Evolutionary conservation across 73 alveolate genomes (phyloP), one percentile per base, ranked within the genome.

Genomic region (Paramecium sonneborni): DNA sequence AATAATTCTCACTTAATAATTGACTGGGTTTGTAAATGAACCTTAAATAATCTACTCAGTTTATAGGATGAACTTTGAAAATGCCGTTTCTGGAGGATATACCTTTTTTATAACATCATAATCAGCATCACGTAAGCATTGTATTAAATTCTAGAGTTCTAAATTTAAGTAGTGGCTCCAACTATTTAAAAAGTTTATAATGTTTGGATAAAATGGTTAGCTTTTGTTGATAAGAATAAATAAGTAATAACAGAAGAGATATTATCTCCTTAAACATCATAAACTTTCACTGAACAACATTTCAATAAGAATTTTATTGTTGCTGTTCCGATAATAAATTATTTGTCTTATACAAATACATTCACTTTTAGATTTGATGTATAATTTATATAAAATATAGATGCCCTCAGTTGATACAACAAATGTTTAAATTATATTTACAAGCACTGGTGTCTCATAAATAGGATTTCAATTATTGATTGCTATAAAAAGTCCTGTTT

Each of bases 181-280:
- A 62, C 84, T 14, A 26, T 32, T 3, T 62, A 62, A 62, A 62
- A 32, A 62, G 18, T 62, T 15, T 62, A 62, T 5, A 62, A 62
- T 62, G 84, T 62, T 26, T 62, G 39, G 44, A 62, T 62, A 23
- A 62, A 62, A 62, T 62, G 84, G 84, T 62, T 62, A 12, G 84
- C 84, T 12, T 62, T 62, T 62, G 44, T 26, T 8, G 84, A 62
- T 62, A 21, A 26, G 6, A 32, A 32, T 30, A 62, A 62, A 62
- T 32, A 62, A 26, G 44, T 26, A 0, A 62, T 62, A 26, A 12
- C 48, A 6, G 84, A 62, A 12, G 84, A 62, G 30, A 30, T 62
- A 1, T 3, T 30, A 12, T 23, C 84, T 2, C 84, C 84, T 9
- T 26, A 62, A 30, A 32, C 38, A 8, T 12, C 48, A 62, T 43